Percentiles rank a stretch among this genome's conserved stretches.
Evolutionary conservation across 148 eudicot genomes (phyloP).

Genomic region (Fagopyrum esculentum): DNA sequence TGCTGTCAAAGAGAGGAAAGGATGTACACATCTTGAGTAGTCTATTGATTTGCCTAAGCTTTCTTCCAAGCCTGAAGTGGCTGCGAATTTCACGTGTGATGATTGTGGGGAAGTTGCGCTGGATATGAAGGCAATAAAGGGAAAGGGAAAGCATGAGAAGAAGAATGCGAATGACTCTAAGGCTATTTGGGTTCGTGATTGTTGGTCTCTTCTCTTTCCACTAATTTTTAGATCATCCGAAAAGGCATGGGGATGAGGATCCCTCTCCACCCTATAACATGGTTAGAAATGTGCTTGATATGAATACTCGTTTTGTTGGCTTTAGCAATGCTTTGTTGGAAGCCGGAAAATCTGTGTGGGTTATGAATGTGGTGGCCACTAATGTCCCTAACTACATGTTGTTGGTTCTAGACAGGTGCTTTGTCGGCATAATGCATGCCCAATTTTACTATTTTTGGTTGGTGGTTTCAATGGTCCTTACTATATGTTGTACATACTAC

Average conservation of each 20-base stretch:
- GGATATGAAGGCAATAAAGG: constrained; percentile 52
- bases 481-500: no score
- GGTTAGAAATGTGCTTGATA: constrained; percentile 89
- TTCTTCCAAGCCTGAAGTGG: constrained; percentile 38
- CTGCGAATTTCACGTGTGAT: constrained; percentile 48
- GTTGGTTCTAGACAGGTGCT: constrained; percentile 69
- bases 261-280: constrained; percentile 97
- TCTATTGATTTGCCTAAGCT: constrained; percentile 51
- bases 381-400: constrained; percentile 59
- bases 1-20: constrained; percentile 39
- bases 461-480: no score
- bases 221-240: constrained; percentile 88
- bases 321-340: constrained; percentile 74
- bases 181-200: constrained; percentile 77
- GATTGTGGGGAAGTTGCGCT: constrained; percentile 58
- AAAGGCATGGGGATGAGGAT: constrained; percentile 94
- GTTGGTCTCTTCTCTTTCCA: constrained; percentile 93
- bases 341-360: constrained; percentile 82
- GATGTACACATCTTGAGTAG: constrained; percentile 63
- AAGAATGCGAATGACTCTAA: constrained; percentile 53
- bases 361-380: constrained; percentile 95
- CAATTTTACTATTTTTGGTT: no score
- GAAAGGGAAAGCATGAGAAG: constrained; percentile 58
- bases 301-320: constrained; percentile 90
- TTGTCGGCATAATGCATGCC: constrained; percentile 69